Evolutionary conservation across 108 stramenopile genomes (phyloP), one percentile per base, ranked within the genome.

Genomic region (Skeletonema grethae): DNA sequence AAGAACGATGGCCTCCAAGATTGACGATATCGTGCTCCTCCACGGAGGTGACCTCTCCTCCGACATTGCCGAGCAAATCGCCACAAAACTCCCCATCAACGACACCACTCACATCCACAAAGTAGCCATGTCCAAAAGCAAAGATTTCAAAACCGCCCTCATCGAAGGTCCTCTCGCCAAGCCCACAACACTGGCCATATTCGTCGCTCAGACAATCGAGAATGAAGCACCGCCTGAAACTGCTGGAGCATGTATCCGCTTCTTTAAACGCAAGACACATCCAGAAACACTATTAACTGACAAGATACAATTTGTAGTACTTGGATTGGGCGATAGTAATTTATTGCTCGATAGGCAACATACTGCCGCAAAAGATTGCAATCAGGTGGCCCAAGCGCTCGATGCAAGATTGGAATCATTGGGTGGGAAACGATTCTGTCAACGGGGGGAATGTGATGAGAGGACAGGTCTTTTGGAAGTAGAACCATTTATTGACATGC

Each of bases 261-360:
- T 84, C 53, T 83, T 86, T 65, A 76, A 83, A 61, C 64, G 79
- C 38, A 86, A 86, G 69, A 83, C 79, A 1, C 85, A 86, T 61
- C 69, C 82, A 1, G 56, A 46, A 28, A 69, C 60, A 25, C 20
- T 83, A 0, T 38, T 85, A 30, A 41, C 18, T 11, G 58, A 16
- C 13, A 76, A 71, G 16, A 25, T 77, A 5, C 22, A 48, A 8
- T 82, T 64, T 53, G 62, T 74, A 1, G 74, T 86, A 0, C 34
- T 86, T 9, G 85, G 85, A 7, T 34, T 80, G 8, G 85, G 85
- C 0, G 82, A 86, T 66, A 65, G 70, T 11, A 86, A 86, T 31
- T 45, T 86, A 29, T 57, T 86, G 16, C 61, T 86, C 18, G 85
- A 86, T 68, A 61, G 85, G 36, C 85, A 83, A 59, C 79, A 78